Base-by-base conservation (phyloP, 345 rosid species). In the Conringia planisiliqua region DNA sequence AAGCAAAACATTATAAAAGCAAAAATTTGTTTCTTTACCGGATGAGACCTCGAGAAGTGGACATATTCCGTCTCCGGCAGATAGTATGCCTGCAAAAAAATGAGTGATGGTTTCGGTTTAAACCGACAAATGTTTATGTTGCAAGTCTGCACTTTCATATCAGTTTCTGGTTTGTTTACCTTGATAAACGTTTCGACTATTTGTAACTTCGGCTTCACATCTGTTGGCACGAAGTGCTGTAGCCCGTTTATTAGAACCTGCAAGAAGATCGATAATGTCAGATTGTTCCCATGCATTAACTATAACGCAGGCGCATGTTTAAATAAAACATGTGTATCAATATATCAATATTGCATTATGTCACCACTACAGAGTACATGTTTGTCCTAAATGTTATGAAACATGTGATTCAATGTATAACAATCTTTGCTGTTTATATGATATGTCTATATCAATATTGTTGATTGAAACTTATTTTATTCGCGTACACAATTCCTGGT, bases 21-120 rank as follows among this genome's bases (percentile, higher is more conserved):
- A 10, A 66, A 16, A 30, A 24, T 30, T 29, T 8, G 16, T 24
- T 54, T 56, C 40, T 55, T 86, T 88, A 95, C 99, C 43, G 98
- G 96, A 65, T 90, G 99, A 82, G 83, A 87, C 8, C 95, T 91
- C 24, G 97, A 91, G 98, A 97, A 92, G 77, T 96, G 98, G 18
- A 92, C 93, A 48, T 82, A 92, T 82, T 96, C 99, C 2, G 98
- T 96, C 77, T 92, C 97, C 1, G 99, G 98, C 18, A 96, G 90
- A 81, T 96, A 92, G 83, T 87, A 92, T 36, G 92, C 98, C 99
- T 96, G 89, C 65, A 42, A 66, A 57, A 66, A 57, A 54, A 36
- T 0, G 42, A 66, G 68, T 57, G 63, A 56, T 50, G 48, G 22
- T 39, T 56, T 59, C 20, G 7, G 40, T 48, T 67, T 59, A 2